Evolutionary conservation across 2,329 filamentous ascomycete genomes (phyloP), one percentile per base, ranked within the genome.

Genomic region (Paecilomyces sp.): DNA sequence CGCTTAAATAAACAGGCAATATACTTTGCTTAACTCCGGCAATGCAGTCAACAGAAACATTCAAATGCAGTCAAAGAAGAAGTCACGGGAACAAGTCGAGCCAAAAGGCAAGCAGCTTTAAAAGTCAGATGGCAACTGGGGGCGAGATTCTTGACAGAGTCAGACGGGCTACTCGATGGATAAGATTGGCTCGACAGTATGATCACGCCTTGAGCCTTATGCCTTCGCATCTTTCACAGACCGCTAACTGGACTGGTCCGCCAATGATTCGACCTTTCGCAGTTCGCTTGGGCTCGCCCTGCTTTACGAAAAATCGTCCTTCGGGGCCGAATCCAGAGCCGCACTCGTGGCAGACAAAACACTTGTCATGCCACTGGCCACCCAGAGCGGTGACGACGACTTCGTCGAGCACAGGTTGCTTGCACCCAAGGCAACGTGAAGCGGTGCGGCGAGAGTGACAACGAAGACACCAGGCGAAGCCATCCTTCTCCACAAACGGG

Each of bases 401-500:
- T 56, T 96, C 88, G 54, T 96, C 93, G 57, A 94, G 87, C 58
- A 97, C 92, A 8, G 92, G 89, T 68, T 84, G 86, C 68, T 85
- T 86, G 77, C 94, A 99, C 68, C 88, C 91, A 66, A 85, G 85
- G 76, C 94, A 99, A 76, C 96, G 95, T 54, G 91, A 89, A 12
- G 89, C 90, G 12, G 92, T 97, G 34, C 94, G 86, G 71, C 92
- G 90, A 13, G 92, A 95, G 78, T 97, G 93, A 72, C 94, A 99
- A 24, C 84, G 84, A 54, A 97, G 85, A 76, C 94, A 99, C 92
- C 94, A 99, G 4, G 94, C 94, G 74, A 96, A 97, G 9, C 93
- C 93, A 66, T 97, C 93, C 76, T 96, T 96, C 73, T 99, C 94
- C 58, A 99, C 91, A 72, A 99, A 99, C 0, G 94, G 93, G 9